Evolutionary conservation across 192 early-diverging fungal genomes (phyloP).

Genomic region (Chytriomyces confervae): DNA sequence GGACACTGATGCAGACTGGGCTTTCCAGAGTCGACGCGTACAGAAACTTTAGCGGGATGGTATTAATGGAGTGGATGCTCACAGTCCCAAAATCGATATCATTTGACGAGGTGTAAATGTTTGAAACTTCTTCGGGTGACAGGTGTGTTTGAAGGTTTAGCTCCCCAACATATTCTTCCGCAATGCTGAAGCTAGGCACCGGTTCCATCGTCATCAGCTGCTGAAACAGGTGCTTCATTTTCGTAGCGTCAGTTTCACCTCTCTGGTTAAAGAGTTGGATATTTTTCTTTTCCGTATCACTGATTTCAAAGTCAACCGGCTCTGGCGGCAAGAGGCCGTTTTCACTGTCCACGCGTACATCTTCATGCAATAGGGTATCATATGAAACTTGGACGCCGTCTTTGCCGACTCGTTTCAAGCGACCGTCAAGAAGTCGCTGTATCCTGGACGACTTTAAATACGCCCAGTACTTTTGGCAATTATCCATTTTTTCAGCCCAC

Average conservation of each 20-base stretch:
- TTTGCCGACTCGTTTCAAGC: constrained; percentile 40
- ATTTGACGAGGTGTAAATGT: constrained; percentile 41
- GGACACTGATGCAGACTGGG: constrained; percentile 47
- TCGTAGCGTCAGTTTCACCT: constrained; percentile 22
- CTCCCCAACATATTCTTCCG: too few species aligned
- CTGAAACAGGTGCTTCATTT: constrained; percentile 34
- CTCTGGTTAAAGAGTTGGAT: neutral
- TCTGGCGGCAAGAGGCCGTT: constrained; percentile 50
- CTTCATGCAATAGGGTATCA: constrained; percentile 25
- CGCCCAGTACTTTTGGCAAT: constrained; percentile 46
- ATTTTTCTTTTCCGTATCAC: neutral
- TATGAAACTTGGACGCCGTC: constrained; percentile 45
- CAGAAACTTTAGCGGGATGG: constrained; percentile 49
- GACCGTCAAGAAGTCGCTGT: constrained; percentile 35
- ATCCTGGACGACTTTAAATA: constrained; percentile 41
- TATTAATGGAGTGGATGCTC: constrained; percentile 49
- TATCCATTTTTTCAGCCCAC: constrained; percentile 48
- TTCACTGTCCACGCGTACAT: constrained; percentile 36
- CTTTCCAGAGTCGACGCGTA: constrained; percentile 40
- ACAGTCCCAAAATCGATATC: constrained; percentile 50
- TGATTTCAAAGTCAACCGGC: constrained; percentile 39
- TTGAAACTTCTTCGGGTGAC: constrained; percentile 42
- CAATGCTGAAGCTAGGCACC: neutral
- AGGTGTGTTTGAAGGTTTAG: constrained; percentile 10
- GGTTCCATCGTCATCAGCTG: constrained; percentile 19